Conservation (phyloP, 257 asterid species). For the Penstemon barbatus region DNA sequence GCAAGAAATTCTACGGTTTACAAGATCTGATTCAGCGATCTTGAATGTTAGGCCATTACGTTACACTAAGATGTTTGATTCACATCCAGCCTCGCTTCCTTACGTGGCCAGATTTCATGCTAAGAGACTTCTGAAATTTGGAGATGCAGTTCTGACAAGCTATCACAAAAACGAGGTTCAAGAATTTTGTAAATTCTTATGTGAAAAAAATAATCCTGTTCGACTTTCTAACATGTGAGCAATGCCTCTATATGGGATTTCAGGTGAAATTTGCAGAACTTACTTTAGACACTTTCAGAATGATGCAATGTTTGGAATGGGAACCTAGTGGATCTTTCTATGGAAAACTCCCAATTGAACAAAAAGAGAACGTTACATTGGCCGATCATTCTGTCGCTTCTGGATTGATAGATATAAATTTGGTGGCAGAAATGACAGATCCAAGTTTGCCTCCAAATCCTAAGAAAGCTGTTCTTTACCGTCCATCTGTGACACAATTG, state of each 20-base stretch:
- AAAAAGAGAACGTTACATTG: slow-evolving; percentile 57
- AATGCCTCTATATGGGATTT: slow-evolving; percentile 23
- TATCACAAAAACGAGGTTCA: slow-evolving; percentile 88
- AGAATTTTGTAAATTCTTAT: slow-evolving; percentile 16
- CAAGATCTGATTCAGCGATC: slow-evolving; percentile 55
- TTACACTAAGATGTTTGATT: slow-evolving; percentile 68
- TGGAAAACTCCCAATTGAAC: slow-evolving; percentile 58
- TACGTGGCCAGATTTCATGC: slow-evolving; percentile 90
- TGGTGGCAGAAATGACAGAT: slow-evolving; percentile 88
- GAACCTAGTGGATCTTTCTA: slow-evolving; percentile 88
- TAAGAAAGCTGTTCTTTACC: slow-evolving; percentile 79
- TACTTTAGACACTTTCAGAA: slow-evolving; percentile 88
- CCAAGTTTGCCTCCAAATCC: slow-evolving; percentile 96
- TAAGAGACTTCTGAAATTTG: slow-evolving; percentile 83
- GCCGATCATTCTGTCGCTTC: slow-evolving; percentile 79
- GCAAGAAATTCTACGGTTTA: slow-evolving; percentile 81
- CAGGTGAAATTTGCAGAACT: slow-evolving; percentile 95
- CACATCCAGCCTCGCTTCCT: slow-evolving; percentile 78
- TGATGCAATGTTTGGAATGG: slow-evolving; percentile 99
- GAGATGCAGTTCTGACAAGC: slow-evolving; percentile 85
- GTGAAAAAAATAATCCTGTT: slow-evolving; percentile 6
- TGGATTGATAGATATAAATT: slow-evolving; percentile 77
- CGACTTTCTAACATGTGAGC: slow-evolving; percentile 19
- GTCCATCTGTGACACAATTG: slow-evolving; percentile 82
- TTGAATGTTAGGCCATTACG: slow-evolving; percentile 71